Percentiles rank a stretch among this genome's conserved stretches.
Conservation (phyloP, 768 basidiomycete species). For the Panaeolus papilionaceus region DNA sequence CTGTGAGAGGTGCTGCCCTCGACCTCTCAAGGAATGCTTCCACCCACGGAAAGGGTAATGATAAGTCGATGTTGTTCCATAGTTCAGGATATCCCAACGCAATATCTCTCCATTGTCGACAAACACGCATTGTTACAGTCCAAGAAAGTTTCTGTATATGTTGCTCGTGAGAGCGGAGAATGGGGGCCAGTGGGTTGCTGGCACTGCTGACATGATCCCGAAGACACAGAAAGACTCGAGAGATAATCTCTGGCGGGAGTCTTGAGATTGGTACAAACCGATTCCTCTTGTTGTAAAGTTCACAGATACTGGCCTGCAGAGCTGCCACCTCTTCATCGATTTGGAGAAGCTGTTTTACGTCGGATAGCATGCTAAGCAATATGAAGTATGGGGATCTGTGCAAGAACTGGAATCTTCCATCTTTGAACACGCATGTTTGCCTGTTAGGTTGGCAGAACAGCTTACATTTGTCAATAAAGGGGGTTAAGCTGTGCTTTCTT, state of each 20-base stretch:
- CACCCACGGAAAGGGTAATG: not conserved
- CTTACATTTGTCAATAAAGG: too few species aligned
- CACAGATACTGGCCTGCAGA: not conserved
- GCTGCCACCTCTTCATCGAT: not conserved
- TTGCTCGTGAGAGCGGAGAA: not conserved
- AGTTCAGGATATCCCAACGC: not conserved
- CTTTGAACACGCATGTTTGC: too few species aligned
- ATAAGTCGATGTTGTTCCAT: not conserved
- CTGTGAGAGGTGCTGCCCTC: not conserved
- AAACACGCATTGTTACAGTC: not conserved
- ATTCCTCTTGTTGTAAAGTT: constrained; percentile 1
- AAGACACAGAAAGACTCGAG: not conserved
- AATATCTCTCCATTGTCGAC: not conserved
- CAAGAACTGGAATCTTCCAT: too few species aligned
- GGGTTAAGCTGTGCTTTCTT: too few species aligned
- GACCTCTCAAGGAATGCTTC: not conserved
- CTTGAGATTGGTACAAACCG: not conserved
- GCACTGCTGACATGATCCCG: too few species aligned
- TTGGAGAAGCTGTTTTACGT: not conserved
- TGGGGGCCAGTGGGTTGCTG: not conserved
- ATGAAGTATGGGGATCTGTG: too few species aligned
- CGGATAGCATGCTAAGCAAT: not conserved
- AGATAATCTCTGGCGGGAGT: not conserved
- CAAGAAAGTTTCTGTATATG: not conserved
- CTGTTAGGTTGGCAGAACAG: too few species aligned